A percentile compares a stretch with the other conserved stretches of the same genome.
These are phyloP conservation scores for Triticum dicoccoides DNA, from an alignment of 176 grass and related monocot species.

Conservation along the genomic window DNA sequence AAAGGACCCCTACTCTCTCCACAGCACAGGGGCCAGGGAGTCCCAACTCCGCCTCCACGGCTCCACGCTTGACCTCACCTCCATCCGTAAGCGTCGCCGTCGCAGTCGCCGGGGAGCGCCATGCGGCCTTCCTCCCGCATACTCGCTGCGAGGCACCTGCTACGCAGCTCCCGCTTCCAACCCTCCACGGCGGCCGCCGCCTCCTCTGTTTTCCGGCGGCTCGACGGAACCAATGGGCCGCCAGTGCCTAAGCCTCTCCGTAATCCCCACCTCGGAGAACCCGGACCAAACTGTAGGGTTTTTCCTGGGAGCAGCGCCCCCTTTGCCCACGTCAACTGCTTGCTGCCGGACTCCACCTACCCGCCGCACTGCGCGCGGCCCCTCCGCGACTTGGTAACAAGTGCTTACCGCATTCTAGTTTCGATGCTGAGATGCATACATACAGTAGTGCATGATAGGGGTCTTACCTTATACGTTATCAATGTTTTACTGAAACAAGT, in stretches of 20 bases:
- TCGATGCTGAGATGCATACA: slow-evolving; percentile 5
- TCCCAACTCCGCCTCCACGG: slow-evolving; percentile 26
- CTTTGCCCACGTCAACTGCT: slow-evolving; percentile 7
- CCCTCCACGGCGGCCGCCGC: slow-evolving; percentile 18
- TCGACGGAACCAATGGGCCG: slow-evolving; percentile 20
- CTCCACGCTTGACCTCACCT: slow-evolving; percentile 18
- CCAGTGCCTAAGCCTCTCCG: slow-evolving; percentile 23
- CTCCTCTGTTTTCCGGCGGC: slow-evolving; percentile 19
- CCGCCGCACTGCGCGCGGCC: slow-evolving; percentile 11
- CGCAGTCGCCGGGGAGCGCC: neutral
- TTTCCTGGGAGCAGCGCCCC: neutral
- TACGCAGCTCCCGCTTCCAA: slow-evolving; percentile 22
- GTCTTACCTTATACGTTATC: neutral
- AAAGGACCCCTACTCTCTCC: slow-evolving; percentile 6
- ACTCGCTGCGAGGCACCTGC: slow-evolving; percentile 32
- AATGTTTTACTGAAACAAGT: neutral
- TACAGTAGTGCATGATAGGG: neutral
- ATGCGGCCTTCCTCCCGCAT: slow-evolving; percentile 48
- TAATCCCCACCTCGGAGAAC: slow-evolving; percentile 20
- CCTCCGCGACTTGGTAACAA: slow-evolving; percentile 35
- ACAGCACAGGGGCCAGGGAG: neutral
- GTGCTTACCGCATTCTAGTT: slow-evolving; percentile 1
- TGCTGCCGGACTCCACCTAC: slow-evolving; percentile 26
- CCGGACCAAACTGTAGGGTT: slow-evolving; percentile 2
- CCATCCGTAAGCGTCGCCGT: neutral